Evolutionary conservation across 345 rosid species (phyloP), one percentile per base, ranked within the genome.

Genomic region (Salix dunnii): DNA sequence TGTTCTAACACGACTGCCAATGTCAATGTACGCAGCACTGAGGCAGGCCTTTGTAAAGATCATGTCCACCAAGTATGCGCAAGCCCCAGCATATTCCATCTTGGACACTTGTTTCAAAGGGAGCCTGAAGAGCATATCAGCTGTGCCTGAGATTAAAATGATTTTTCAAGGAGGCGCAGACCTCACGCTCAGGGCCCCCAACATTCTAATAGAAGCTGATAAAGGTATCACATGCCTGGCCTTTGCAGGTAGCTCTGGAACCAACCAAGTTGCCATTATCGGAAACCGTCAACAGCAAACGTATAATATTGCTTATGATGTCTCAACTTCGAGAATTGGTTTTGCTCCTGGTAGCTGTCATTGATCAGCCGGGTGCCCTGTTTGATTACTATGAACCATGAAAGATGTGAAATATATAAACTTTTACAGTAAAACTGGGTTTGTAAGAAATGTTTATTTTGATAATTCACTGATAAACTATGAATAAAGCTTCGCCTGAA

Each of bases 241-340:
- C 18, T 81, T 88, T 30, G 82, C 87, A 28, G 21, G 28, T 27
- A 68, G 62, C 51, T 28, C 74, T 11, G 33, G 67, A 21, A 33
- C 21, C 43, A 36, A 36, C 23, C 67, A 65, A n/a, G 43, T 81
- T 7, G 85, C 85, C 31, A 38, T 88, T 0, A 83, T 88, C 21
- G 88, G 89, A 16, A 88, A 88, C 43, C 77, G 65, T 77, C 91
- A 86, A 55, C 91, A 86, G 31, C 82, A 83, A 79, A 83, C 84
- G 1, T 80, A 76, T 58, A 81, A 38, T 35, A 73, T 86, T 35
- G 78, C 87, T 8, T 86, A 86, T 61, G 89, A 86, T 55, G 82
- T 86, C 61, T 17, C 80, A 3, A 72, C 66, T 71, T 79, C 87
- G 3, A 80, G 82, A 75, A 84, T 86, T 38, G 89, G 89, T 30